A percentile compares a stretch with the other conserved stretches of the same genome.
phyloP scores from a whole-genome alignment of 116 monocot species.

The Trichopus zeylanicus region DNA sequence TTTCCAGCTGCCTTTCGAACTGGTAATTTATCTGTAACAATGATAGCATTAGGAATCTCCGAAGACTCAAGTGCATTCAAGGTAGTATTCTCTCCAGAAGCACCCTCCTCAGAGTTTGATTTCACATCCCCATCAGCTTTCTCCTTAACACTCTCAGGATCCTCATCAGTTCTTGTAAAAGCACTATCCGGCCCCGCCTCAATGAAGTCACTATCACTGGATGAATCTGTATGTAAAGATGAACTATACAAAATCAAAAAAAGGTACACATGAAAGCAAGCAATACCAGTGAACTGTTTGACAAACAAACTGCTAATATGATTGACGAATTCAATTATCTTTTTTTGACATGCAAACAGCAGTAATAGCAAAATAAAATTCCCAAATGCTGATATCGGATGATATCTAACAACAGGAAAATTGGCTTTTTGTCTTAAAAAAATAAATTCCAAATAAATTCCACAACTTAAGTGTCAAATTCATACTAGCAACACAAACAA shows the following conservation, averaged over 20 bases:
- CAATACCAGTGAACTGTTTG: no score
- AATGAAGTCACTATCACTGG: conserved; percentile 6
- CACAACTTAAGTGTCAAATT: no score
- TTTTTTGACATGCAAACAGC: no score
- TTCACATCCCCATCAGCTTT: conserved; percentile 2
- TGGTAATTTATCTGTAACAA: background rate
- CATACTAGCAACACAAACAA: no score
- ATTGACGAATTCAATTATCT: no score
- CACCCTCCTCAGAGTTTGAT: conserved; percentile 4
- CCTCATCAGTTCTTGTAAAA: conserved; percentile 11
- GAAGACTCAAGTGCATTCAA: conserved; percentile 8
- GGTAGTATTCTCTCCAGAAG: conserved; percentile 7
- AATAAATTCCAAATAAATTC: no score
- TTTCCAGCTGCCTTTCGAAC: background rate
- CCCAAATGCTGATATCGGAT: no score
- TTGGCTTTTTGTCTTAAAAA: no score
- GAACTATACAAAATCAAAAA: background rate
- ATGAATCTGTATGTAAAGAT: background rate
- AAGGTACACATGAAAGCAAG: background rate
- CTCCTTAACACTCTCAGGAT: conserved; percentile 6
- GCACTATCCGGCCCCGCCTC: conserved; percentile 12
- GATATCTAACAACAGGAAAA: no score
- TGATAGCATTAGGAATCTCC: background rate
- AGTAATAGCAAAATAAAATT: no score
- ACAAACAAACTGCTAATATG: no score